A percentile compares a stretch with the other conserved stretches of the same genome.
Evolutionary conservation across 2,329 filamentous ascomycete genomes (phyloP).

Genomic region (Sphaceloma murrayae): DNA sequence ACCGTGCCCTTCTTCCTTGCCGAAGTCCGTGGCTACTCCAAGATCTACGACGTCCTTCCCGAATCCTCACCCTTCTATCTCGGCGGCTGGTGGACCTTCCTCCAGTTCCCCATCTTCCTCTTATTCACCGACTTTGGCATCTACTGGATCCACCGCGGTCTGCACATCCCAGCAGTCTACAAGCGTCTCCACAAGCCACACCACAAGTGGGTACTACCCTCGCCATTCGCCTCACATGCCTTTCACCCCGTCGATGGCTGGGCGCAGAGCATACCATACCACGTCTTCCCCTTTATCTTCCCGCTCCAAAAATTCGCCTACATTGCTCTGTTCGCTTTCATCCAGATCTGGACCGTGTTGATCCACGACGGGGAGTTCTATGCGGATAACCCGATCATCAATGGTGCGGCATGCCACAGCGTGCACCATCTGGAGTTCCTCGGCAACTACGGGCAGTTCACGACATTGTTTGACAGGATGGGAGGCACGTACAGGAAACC

Average conservation of each 20-base stretch:
- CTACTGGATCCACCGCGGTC: conserved; percentile 81
- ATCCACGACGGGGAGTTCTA: conserved; percentile 95
- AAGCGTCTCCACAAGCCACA: conserved; percentile 91
- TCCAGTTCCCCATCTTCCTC: conserved; percentile 83
- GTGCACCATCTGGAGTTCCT: conserved; percentile 83
- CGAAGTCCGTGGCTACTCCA: conserved; percentile 76
- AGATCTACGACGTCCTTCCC: conserved; percentile 65
- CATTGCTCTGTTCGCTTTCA: conserved; percentile 75
- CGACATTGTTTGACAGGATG: conserved; percentile 81
- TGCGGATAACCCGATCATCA: conserved; percentile 80
- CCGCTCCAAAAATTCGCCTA: conserved; percentile 87
- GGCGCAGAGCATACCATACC: conserved; percentile 80
- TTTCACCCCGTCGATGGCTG: conserved; percentile 94
- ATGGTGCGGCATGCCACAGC: conserved; percentile 88
- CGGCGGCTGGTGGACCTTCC: conserved; percentile 63
- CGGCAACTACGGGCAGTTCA: conserved; percentile 93
- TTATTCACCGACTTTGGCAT: conserved; percentile 82
- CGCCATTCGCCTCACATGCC: conserved; percentile 81
- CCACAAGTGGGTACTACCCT: conserved; percentile 99
- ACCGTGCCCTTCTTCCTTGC: conserved; percentile 72
- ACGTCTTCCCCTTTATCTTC: conserved; percentile 86
- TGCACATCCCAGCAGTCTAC: conserved; percentile 75
- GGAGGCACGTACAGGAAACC: conserved; percentile 80
- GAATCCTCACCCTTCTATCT: conserved; percentile 56
- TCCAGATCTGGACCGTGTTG: conserved; percentile 95